phyloP scores from a whole-genome alignment of 2,329 filamentous ascomycete genomes.

The Aspergillus felis region DNA sequence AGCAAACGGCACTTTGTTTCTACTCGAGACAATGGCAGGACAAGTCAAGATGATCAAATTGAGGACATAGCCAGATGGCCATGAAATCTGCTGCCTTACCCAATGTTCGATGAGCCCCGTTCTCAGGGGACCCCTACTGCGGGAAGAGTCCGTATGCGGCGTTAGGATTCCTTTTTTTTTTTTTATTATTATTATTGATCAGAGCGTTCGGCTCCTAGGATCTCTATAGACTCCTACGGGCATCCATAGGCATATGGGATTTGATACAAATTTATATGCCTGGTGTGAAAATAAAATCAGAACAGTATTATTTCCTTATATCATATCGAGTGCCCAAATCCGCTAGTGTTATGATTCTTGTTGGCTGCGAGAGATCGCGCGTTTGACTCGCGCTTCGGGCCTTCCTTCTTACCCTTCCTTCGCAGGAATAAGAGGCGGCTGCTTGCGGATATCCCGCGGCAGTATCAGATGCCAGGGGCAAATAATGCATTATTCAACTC shows the following conservation, averaged over 20 bases:
- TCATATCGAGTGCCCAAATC: too few species aligned
- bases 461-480: not conserved
- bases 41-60: not conserved
- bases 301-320: too few species aligned
- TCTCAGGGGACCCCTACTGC: not conserved
- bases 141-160: too few species aligned
- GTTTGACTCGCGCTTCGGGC: slow-evolving; percentile 8
- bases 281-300: too few species aligned
- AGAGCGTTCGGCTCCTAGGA: too few species aligned
- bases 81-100: not conserved
- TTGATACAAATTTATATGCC: too few species aligned
- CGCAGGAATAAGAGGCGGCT: not conserved
- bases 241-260: too few species aligned
- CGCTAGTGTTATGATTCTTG: slow-evolving; percentile 8
- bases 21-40: not conserved
- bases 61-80: not conserved
- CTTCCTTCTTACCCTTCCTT: too few species aligned
- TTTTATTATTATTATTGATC: too few species aligned
- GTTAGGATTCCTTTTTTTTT: too few species aligned
- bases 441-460: not conserved
- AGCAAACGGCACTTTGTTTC: not conserved
- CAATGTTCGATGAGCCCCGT: not conserved
- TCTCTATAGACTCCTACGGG: too few species aligned
- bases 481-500: too few species aligned
- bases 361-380: slow-evolving; percentile 14